These are phyloP conservation scores for Alternaria triticina DNA, from an alignment of 2,329 filamentous ascomycete species.

Conservation along the genomic window DNA sequence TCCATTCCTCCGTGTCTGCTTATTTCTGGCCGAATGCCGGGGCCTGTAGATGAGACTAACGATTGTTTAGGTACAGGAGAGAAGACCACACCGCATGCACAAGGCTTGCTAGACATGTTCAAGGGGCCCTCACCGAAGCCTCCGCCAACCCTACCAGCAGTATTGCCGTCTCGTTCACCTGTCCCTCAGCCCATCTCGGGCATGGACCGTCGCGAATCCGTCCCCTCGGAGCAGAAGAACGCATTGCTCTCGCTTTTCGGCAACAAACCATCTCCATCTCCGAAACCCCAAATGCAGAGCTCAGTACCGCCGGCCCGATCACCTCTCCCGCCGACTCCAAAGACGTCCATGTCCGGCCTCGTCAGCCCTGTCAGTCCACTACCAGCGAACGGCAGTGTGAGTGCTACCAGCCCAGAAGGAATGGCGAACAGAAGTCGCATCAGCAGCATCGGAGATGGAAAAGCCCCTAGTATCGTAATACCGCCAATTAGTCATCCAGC, in stretches of 20 bases:
- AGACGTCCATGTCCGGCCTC: conserved; percentile 41
- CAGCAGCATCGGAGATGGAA: conserved; percentile 40
- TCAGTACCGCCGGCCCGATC: conserved; percentile 25
- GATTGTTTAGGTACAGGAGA: conserved; percentile 2
- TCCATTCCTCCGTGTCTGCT: not conserved
- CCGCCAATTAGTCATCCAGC: conserved; percentile 20
- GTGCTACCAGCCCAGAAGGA: conserved; percentile 36
- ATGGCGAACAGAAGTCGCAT: conserved; percentile 41
- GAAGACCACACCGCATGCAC: conserved; percentile 23
- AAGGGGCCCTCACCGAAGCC: conserved; percentile 23
- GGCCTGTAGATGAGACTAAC: not conserved
- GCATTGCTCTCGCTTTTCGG: conserved; percentile 47
- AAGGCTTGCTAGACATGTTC: conserved; percentile 29
- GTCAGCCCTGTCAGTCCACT: conserved; percentile 49
- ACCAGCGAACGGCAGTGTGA: conserved; percentile 31
- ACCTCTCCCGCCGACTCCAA: conserved; percentile 38
- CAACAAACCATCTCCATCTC: conserved; percentile 24
- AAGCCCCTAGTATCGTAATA: conserved; percentile 26
- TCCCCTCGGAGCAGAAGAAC: conserved; percentile 41
- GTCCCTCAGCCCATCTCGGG: conserved; percentile 6
- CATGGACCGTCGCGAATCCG: conserved; percentile 37
- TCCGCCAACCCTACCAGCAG: conserved; percentile 10
- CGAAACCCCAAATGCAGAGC: conserved; percentile 19
- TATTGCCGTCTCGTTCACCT: conserved; percentile 14
- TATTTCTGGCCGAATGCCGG: not conserved